Base-by-base conservation (phyloP, 1,284 basidiomycete genomes). In the Ustilago loliicola region DNA sequence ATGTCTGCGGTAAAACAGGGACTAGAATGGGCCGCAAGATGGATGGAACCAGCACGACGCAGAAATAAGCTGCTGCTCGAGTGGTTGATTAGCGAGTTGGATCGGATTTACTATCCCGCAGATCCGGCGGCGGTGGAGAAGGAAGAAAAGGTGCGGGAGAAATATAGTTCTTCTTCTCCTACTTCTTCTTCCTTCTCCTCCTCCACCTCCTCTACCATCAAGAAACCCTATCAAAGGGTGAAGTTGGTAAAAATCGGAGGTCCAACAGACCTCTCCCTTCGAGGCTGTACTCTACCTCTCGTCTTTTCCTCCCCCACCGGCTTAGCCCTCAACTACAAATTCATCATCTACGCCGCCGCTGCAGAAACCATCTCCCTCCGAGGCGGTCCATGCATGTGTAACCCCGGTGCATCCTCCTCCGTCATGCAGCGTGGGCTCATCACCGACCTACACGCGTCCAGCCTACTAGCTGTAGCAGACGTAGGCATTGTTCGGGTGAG, bases 311-410 rank as follows among this genome's bases (percentile, higher is more conserved):
- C 45, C 3, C 11, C 32, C 13, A 7, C 25, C 8, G 53, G 50
- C 11, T 17, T 50, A 13, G 23, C 61, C 23, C 53, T 73, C 30
- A 73, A 73, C 61, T 73, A 67, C 36, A 51, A 52, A 23, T 73
- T 73, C 17, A 53, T 73, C 45, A 67, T 73, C 53, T 67, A 38
- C 29, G 61, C 65, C 3, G 71, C 71, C 1, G 65, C 45, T 1
- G 34, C 29, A 13, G 32, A 52, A 23, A 27, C 27, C 36, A 74
- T 74, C 45, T 66, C 62, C 1, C 53, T 74, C 17, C 66, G 72
- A n/a, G 72, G 72, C 10, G 66, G 66, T 0, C 72, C 72, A 1
- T 69, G 72, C 52, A 69, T 74, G 66, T 74, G 72, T 60, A 74
- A 74, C 50, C 72, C 72, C 0, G 72, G 72, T 21, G 72, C 72